Evolutionary conservation across 192 early-diverging fungal species (phyloP), one percentile per base, ranked within the genome.

Genomic region (Umbelopsis isabellina): DNA sequence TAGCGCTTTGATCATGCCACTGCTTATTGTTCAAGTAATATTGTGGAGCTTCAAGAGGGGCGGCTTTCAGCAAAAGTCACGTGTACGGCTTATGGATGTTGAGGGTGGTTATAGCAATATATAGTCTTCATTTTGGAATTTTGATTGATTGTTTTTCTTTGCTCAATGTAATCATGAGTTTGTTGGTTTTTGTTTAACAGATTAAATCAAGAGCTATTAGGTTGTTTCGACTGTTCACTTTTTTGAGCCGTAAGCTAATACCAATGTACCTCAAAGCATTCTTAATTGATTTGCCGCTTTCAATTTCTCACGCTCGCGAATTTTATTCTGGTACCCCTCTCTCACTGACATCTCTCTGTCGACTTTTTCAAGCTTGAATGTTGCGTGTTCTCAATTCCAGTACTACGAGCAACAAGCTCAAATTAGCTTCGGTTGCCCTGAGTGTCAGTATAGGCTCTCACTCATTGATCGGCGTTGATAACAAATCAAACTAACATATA

Each of bases 271-370:
- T 41, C 37, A 41, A 5, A 41, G 37, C 37, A 1, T 41, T 41
- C 27, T 10, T 7, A 61, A 18, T 61, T 61, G 27, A 35, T n/a
- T n/a, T 61, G 27, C 55, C 55, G 55, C 55, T 3, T 25, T 61
- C 25, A 61, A 61, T 27, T 61, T 61, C 55, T 61, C 55, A 61
- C 55, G 55, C 55, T 35, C 55, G 25, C 55, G 55, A 13, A 11
- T 61, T 61, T 25, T 12, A 35, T 25, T 12, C 12, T 35, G 18
- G 4, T 21, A 21, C 48, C 12, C 55, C 30, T 61, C 55, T 61
- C 37, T 61, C 13, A 61, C 23, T n/a, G 30, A 41, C 55, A 33
- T 61, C 52, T 61, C 55, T 35, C 16, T 61, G 12, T 33, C 27
- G 27, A 18, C 3, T 12, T 35, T 33, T n/a, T 2, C 27, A 12